phyloP scores from a whole-genome alignment of 805 yeast species.

The Crinitomyces ghanaensis region DNA sequence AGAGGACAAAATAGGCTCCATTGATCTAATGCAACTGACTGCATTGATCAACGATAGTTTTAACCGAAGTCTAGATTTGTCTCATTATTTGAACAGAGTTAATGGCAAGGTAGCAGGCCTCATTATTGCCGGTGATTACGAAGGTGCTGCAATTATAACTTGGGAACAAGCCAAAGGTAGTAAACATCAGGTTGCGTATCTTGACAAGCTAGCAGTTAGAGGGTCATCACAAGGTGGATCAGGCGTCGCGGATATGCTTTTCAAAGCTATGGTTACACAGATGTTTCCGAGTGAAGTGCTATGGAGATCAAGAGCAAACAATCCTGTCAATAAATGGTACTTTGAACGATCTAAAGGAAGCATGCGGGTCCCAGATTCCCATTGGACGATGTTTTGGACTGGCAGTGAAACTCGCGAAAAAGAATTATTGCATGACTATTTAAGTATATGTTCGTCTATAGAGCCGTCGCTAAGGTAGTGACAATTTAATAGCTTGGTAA shows the following conservation, averaged over 20 bases:
- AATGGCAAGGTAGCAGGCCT: slow-evolving; percentile 58
- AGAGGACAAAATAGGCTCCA: slow-evolving; percentile 27
- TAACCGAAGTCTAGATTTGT: slow-evolving; percentile 50
- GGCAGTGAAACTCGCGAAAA: slow-evolving; percentile 22
- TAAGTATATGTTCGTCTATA: slow-evolving; percentile 43
- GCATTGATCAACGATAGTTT: slow-evolving; percentile 69
- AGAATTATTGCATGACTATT: slow-evolving; percentile 36
- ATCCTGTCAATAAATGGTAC: slow-evolving; percentile 96
- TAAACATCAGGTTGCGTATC: slow-evolving; percentile 46
- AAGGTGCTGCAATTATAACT: slow-evolving; percentile 88
- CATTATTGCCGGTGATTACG: slow-evolving; percentile 86
- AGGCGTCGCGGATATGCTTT: slow-evolving; percentile 87
- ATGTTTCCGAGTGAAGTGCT: slow-evolving; percentile 61
- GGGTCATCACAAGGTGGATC: slow-evolving; percentile 78
- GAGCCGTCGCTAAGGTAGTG: slow-evolving; percentile 37
- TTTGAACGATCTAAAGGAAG: slow-evolving; percentile 82
- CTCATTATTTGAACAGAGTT: slow-evolving; percentile 57
- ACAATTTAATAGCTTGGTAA: too few relatives aligned
- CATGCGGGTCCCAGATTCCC: slow-evolving; percentile 32
- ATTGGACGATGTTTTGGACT: slow-evolving; percentile 37
- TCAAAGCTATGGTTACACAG: slow-evolving; percentile 60
- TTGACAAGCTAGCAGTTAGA: slow-evolving; percentile 90
- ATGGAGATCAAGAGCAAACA: slow-evolving; percentile 80
- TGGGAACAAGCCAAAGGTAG: slow-evolving; percentile 40
- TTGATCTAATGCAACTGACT: slow-evolving; percentile 50